Evolutionary conservation across 352 stramenopile genomes (phyloP), one percentile per base, ranked within the genome.

Genomic region (Phytophthora colocasiae): DNA sequence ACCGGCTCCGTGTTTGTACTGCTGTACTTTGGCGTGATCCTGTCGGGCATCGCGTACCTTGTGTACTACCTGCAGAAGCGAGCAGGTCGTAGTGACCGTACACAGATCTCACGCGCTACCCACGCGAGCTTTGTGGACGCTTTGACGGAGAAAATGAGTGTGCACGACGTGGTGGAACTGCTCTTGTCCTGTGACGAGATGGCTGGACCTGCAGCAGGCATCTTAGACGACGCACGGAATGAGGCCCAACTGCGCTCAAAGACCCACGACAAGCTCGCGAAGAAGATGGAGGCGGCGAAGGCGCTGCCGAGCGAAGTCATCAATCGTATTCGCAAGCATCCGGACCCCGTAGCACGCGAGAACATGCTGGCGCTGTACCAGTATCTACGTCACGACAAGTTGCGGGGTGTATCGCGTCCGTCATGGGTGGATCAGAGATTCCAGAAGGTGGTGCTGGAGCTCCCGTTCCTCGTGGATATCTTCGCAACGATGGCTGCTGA

Each of bases 291-390:
- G 43, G 75, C 69, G 1, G 83, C 78, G 4, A 91, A 87, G 41
- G 83, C 71, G 17, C 66, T 95, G 17, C 84, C 86, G 0, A 57
- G 52, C 11, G 84, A 92, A 50, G 73, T 86, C 24, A 67, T 91
- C 12, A 69, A 64, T 7, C 86, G 86, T 31, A 91, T 95, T 64
- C 91, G 90, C 73, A 95, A 95, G 65, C 83, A 93, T 53, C 66
- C 77, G 29, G 66, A 95, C 43, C 80, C 79, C 0, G 80, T 92
- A 38, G 84, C 83, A 17, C 66, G 88, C 12, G 86, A 95, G 59
- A 92, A 94, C 59, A 90, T 96, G 76, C 80, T 96, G 55, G 85
- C 88, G 22, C 31, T 94, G 53, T 94, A 96, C 61, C 83, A 91
- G 60, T 93, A 80, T 53, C 59, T 94, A 15, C 84, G 84, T 26